phyloP scores from a whole-genome alignment of 768 basidiomycete genomes.

The Panaeolus cyanescens region DNA sequence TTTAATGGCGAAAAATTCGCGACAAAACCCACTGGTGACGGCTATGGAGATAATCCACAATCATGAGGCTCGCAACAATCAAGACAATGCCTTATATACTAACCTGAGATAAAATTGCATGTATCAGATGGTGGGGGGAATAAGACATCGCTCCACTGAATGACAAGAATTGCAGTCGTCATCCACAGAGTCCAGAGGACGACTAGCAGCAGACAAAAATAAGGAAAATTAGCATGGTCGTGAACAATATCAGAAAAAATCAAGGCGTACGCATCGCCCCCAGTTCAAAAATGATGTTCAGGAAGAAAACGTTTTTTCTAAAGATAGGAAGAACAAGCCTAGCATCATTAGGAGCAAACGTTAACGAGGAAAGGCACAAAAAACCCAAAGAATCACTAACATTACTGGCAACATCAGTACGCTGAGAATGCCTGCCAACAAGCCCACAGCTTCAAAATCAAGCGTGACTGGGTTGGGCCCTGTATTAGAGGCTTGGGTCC shows the following conservation, averaged over 20 bases:
- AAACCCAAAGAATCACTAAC: neutral
- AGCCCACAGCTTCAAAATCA: neutral
- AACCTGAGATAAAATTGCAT: neutral
- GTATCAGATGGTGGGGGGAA: neutral
- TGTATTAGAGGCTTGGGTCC: neutral
- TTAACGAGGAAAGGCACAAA: neutral
- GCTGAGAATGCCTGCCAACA: neutral
- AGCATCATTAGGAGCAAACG: neutral
- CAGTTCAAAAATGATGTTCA: neutral
- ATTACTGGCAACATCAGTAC: neutral
- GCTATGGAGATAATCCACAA: neutral
- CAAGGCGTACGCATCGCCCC: neutral
- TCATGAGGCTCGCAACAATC: neutral
- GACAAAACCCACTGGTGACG: neutral
- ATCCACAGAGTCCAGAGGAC: neutral
- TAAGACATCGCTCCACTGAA: neutral
- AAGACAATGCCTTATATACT: neutral
- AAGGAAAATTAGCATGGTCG: neutral
- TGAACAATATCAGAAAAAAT: neutral
- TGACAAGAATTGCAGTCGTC: neutral
- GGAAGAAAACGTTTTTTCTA: neutral
- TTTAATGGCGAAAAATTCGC: neutral
- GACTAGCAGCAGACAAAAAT: neutral
- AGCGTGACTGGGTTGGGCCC: neutral
- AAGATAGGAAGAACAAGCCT: neutral